Percentiles rank a stretch among this genome's conserved stretches.
phyloP scores from a whole-genome alignment of 768 basidiomycete genomes.

The Piloderma croceum region DNA sequence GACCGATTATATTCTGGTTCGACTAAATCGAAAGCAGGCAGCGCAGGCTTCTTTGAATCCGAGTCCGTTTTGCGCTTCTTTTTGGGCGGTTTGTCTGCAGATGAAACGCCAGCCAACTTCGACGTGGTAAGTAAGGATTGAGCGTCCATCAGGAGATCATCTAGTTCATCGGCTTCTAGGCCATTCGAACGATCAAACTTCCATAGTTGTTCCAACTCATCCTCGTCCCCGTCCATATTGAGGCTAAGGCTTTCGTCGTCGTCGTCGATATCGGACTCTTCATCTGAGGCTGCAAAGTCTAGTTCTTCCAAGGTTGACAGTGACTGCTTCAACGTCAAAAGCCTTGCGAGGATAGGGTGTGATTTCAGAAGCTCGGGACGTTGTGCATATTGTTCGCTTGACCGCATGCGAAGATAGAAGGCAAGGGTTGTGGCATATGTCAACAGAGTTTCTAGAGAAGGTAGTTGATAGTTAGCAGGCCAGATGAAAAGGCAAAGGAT shows the following conservation, averaged over 20 bases:
- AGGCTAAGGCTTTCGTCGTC: conserved; percentile 21
- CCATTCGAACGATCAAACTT: conserved; percentile 30
- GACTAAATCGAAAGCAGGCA: conserved; percentile 66
- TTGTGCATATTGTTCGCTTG: conserved; percentile 56
- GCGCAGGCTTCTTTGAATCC: conserved; percentile 15
- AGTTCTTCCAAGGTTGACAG: conserved; percentile 78
- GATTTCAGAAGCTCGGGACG: conserved; percentile 57
- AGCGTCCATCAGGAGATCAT: conserved; percentile 52
- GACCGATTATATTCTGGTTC: conserved; percentile 65
- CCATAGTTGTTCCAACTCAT: conserved; percentile 43
- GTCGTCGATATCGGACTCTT: conserved; percentile 40
- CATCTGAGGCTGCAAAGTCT: conserved; percentile 56
- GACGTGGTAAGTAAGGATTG: conserved; percentile 12
- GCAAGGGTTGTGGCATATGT: conserved; percentile 89
- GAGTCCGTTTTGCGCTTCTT: conserved; percentile 61
- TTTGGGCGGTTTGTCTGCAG: conserved; percentile 39
- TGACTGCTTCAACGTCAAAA: conserved; percentile 79
- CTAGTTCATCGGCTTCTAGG: conserved; percentile 46
- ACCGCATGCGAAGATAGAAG: conserved; percentile 86
- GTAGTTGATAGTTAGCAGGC: conserved; percentile 1
- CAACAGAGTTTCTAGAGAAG: conserved; percentile 68
- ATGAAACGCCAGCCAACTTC: conserved; percentile 9
- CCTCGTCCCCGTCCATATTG: conserved; percentile 32
- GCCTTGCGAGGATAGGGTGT: conserved; percentile 69
- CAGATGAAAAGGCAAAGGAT: neutral